Evolutionary conservation across 2,329 filamentous ascomycete genomes (phyloP), one percentile per base, ranked within the genome.

Genomic region (Colletotrichum sidae): DNA sequence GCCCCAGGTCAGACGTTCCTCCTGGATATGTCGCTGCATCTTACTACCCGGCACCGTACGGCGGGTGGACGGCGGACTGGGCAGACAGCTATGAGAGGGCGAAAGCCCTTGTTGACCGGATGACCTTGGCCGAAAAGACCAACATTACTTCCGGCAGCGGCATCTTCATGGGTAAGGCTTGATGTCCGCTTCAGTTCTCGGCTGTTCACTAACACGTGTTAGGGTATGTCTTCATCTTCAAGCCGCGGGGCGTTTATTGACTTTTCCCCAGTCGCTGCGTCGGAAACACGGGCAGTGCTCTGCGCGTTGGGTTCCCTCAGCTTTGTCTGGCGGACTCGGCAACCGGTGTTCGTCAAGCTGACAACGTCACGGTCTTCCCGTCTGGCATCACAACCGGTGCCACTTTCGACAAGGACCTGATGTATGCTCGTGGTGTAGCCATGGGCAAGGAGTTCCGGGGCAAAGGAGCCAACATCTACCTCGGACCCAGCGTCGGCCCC

Each of bases 81-180:
- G 80, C 80, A 25, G 85, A 86, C 15, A 90, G 90, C 70, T 95
- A 94, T 72, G 79, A 79, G 56, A 93, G 91, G 71, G 92, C 92
- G 1, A 83, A 88, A 62, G 76, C 81, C 4, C 76, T 94, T 12
- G 92, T 95, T 13, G 86, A 87, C 57, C 85, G 88, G 52, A 92
- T 95, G 91, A 94, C 91, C 0, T 77, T 95, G 60, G 91, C 91
- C 2, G 92, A 94, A 75, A 95, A 94, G 79, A 89, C 90, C 4
- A 94, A 94, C 72, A 83, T 94, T 55, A 93, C 91, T 0, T 86
- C 86, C 1, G 92, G 92, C 4, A 90, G 86, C 1, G 91, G 91
- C 1, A 84, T 90, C 46, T 90, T 83, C 68, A 94, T 93, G 91
- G 91, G 86, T 81, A 73, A 69, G 72, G 70, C 10, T 8, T 7